Conservation (phyloP, 805 yeast species). For the Yamadazyma sp. region DNA sequence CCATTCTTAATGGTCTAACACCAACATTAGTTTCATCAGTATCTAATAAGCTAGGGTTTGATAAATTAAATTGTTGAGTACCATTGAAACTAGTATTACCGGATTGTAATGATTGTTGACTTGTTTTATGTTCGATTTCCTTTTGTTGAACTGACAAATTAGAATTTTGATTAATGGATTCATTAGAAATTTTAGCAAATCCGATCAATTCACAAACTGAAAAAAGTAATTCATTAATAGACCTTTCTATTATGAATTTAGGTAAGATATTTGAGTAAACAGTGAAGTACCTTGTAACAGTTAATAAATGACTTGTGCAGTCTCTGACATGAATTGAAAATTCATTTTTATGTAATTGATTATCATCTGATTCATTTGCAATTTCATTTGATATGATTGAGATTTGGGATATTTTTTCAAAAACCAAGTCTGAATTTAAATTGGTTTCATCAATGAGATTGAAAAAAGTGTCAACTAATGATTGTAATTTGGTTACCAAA, state of each 20-base stretch:
- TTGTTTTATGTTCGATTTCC: no score
- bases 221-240: slow-evolving; percentile 71
- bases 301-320: slow-evolving; percentile 69
- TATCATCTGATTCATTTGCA: slow-evolving; percentile 29
- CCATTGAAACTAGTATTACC: no score
- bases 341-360: slow-evolving; percentile 27
- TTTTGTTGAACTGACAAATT: slow-evolving; percentile 9
- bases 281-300: slow-evolving; percentile 73
- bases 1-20: slow-evolving; percentile 68
- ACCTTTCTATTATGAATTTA: slow-evolving; percentile 64
- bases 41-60: no score
- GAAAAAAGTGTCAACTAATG: slow-evolving; percentile 47
- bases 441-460: slow-evolving; percentile 24
- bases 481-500: slow-evolving; percentile 44
- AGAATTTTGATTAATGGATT: no score
- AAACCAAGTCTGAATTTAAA: slow-evolving; percentile 38
- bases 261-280: slow-evolving; percentile 66
- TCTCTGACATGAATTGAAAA: slow-evolving; percentile 53
- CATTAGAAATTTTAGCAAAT: slow-evolving; percentile 4
- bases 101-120: no score
- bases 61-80: no score
- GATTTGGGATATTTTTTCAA: slow-evolving; percentile 50
- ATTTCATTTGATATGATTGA: slow-evolving; percentile 45
- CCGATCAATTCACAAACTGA: slow-evolving; percentile 57
- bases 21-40: slow-evolving; percentile 23